Base-by-base conservation (phyloP, 2,329 filamentous ascomycete genomes). In the Allantophomopsis cytisporea region DNA sequence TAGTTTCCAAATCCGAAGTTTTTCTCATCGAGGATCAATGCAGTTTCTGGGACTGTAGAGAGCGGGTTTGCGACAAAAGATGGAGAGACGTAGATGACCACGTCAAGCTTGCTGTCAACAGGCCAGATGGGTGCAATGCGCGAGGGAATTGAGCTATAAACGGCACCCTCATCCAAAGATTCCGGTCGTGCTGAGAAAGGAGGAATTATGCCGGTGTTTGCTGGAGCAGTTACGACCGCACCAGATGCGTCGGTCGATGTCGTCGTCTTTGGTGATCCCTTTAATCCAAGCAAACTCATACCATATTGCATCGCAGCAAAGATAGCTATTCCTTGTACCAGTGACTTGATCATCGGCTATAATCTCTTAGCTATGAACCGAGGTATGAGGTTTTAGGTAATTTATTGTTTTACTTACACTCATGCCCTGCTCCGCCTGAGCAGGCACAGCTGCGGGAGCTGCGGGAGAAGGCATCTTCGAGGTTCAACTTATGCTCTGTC, bases 91-190 rank as follows among this genome's bases (percentile, higher is more conserved):
- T 89, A 91, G 55, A 98, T 73, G 48, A 75, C 68, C 50, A 98
- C 76, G 59, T 98, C 91, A 49, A 98, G 61, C 43, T 74, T 65
- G 51, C 76, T 83, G 55, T 91, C 76, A 36, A 72, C 64, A 2
- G 84, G 77, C 91, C 91, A 98, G 53, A 96, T 86, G 16, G 91
- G 88, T 31, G 83, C 83, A 44, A 95, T 68, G 41, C 69, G 71
- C 47, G 79, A 70, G 2, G 87, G 86, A 14, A 85, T 61, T 1
- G 61, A 58, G 50, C 70, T 82, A 56, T 79, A 80, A 38, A 68
- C 61, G 16, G 77, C 79, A 48, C 73, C 75, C 43, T 75, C 67
- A 60, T 77, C 58, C 53, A 78, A 63, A 43, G 60, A 56, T 43
- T 66, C 59, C n/a, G 82, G 79, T 38, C 82, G 73, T 44, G 79